Percentiles rank a stretch among this genome's conserved stretches.
Conservation (phyloP, 78 protist species). For the Chrysochromulina tobinii region DNA sequence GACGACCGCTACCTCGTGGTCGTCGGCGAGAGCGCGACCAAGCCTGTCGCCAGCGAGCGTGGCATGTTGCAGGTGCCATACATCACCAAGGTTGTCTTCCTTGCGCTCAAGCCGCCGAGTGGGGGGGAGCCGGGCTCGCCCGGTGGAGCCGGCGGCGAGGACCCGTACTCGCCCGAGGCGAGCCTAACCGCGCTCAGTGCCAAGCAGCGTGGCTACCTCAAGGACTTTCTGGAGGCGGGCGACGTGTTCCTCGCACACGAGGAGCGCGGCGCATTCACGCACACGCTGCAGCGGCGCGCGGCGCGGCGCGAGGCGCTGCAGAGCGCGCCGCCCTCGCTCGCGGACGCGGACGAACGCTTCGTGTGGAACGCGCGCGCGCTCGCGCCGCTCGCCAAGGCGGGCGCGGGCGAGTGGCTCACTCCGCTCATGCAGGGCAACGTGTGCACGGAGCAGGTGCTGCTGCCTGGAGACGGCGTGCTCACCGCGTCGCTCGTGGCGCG, state of each 20-base stretch:
- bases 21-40: neutral
- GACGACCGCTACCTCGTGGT: neutral
- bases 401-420: neutral
- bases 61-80: neutral
- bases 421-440: neutral
- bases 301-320: no score
- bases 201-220: neutral
- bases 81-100: neutral
- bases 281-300: neutral
- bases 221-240: conserved; percentile 9
- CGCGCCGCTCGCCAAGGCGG: neutral
- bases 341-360: neutral
- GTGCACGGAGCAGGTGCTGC: neutral
- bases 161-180: neutral
- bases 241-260: neutral
- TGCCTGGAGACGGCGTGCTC: no score
- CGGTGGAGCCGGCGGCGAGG: neutral
- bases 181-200: no score
- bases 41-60: neutral
- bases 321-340: neutral
- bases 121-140: no score
- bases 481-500: neutral
- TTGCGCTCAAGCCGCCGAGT: neutral
- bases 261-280: neutral
- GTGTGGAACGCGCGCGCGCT: neutral